Evolutionary conservation across 441 rosid genomes (phyloP), one percentile per base, ranked within the genome.

Genomic region (Rhodomyrtus psidioides): DNA sequence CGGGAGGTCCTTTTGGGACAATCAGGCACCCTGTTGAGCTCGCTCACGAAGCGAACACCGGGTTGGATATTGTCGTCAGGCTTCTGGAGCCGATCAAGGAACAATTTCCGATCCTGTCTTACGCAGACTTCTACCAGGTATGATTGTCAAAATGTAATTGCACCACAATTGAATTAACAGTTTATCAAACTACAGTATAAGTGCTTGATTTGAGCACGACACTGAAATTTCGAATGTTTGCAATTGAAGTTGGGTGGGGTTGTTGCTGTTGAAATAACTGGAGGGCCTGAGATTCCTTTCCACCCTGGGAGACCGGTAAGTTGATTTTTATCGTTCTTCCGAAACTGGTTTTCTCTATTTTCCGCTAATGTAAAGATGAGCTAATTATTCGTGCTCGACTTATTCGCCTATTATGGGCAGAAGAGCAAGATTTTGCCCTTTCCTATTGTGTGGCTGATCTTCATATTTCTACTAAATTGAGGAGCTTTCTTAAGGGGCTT

Each of bases 241-340:
- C 44, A 3, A 13, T 70, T 76, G 83, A 54, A 86, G 85, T 88
- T 93, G 84, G 93, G 97, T 76, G 96, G 96, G 84, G 91, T 95
- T 89, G 95, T 93, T 86, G 96, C 96, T 75, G 95, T 94, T 28
- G 95, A 92, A 90, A 84, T 95, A 56, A 91, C 96, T 1, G 96
- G 97, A 88, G 98, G 96, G 53, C 97, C 98, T 10, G 97, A 94
- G 87, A 90, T 94, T 89, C 95, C 94, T 14, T 95, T 94, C 83
- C 96, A 94, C 83, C 95, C 96, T 13, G 96, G 98, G 60, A 91
- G 98, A 89, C 86, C 89, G 75, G 93, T 93, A 51, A 88, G 90
- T 62, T 56, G 0, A 70, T 70, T 1, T 70, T 21, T 24, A 70
- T 39, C 26, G 10, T 21, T 39, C 0, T 39, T 39, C 79, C 79